phyloP scores from a whole-genome alignment of 352 stramenopile species.

The Pythium dissimile region DNA sequence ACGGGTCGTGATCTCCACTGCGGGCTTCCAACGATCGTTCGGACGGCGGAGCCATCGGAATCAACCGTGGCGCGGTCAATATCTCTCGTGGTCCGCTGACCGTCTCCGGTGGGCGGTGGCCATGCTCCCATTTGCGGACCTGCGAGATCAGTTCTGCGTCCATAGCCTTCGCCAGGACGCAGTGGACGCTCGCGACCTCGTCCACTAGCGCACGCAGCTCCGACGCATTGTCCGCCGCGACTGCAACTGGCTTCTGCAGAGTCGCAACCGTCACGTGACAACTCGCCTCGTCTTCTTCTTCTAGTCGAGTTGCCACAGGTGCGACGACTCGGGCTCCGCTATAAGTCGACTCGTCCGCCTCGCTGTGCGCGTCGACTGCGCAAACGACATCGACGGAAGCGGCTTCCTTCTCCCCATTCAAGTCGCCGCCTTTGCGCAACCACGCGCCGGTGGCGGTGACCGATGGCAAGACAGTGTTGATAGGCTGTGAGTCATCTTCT shows the following conservation, averaged over 20 bases:
- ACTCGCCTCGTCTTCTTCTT: too few species aligned
- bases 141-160: neutral
- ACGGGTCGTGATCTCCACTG: neutral
- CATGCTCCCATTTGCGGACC: conserved; percentile 19
- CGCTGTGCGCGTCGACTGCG: neutral
- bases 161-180: neutral
- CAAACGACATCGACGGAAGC: neutral
- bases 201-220: conserved; percentile 9
- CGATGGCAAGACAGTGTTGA: too few species aligned
- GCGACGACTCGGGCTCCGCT: too few species aligned
- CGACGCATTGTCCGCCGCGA: neutral
- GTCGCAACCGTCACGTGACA: neutral
- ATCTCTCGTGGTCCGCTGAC: neutral
- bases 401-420: neutral
- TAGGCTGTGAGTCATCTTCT: neutral
- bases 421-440: conserved; percentile 6
- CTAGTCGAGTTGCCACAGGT: too few species aligned
- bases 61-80: neutral
- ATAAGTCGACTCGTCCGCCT: neutral
- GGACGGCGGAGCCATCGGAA: conserved; percentile 2
- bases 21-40: neutral
- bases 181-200: conserved; percentile 13
- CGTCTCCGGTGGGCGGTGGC: neutral
- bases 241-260: neutral
- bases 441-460: too few species aligned